Percentiles rank a stretch among this genome's conserved stretches.
phyloP scores from a whole-genome alignment of 2,329 filamentous ascomycete species.

The Orbilia oligospora region DNA sequence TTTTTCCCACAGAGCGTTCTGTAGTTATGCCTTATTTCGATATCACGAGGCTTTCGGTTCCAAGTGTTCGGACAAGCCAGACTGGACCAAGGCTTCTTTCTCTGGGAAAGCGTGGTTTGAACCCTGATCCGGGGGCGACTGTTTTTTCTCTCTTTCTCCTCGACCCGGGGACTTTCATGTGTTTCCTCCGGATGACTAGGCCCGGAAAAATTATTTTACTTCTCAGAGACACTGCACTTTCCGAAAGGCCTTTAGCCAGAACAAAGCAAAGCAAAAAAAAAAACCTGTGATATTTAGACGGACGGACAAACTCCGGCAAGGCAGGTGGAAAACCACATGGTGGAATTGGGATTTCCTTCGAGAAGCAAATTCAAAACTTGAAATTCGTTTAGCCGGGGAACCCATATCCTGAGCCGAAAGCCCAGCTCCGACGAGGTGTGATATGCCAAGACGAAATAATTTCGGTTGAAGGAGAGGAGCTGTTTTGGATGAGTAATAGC shows the following conservation, averaged over 20 bases:
- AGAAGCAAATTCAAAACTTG: conserved; percentile 42
- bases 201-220: conserved; percentile 56
- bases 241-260: conserved; percentile 43
- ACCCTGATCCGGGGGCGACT: conserved; percentile 32
- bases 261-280: neutral
- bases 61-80: conserved; percentile 20
- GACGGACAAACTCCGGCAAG: conserved; percentile 59
- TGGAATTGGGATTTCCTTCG: conserved; percentile 27
- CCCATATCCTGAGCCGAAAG: conserved; percentile 50
- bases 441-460: conserved; percentile 60
- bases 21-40: conserved; percentile 17
- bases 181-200: conserved; percentile 30
- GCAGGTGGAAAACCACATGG: conserved; percentile 52
- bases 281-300: conserved; percentile 49
- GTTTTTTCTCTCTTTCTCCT: neutral
- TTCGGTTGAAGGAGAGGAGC: conserved; percentile 45
- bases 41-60: conserved; percentile 43
- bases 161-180: conserved; percentile 54
- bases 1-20: conserved; percentile 21
- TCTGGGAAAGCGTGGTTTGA: conserved; percentile 22
- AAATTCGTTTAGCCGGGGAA: conserved; percentile 59
- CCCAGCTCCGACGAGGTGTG: conserved; percentile 21
- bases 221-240: conserved; percentile 33
- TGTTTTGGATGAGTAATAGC: conserved; percentile 37
- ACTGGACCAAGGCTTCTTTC: neutral